Conservation (phyloP, 176 grass and related monocot genomes). For the Pontederia crassipes region DNA sequence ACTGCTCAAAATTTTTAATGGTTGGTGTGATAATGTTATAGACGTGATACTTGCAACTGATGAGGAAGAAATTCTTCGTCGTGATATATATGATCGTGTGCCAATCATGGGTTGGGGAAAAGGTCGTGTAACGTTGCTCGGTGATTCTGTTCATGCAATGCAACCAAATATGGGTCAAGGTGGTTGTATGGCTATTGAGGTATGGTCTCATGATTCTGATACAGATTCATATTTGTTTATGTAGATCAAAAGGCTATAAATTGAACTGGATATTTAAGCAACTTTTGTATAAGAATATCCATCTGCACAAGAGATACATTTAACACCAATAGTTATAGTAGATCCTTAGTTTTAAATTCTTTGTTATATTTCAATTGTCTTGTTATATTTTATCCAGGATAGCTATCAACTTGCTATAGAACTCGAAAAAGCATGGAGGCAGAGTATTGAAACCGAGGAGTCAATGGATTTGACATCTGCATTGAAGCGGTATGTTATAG, state of each 20-base stretch:
- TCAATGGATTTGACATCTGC: constrained; percentile 64
- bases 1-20: constrained; percentile 65
- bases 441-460: constrained; percentile 53
- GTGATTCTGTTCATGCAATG: constrained; percentile 98
- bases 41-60: constrained; percentile 82
- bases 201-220: constrained; percentile 9
- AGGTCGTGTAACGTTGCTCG: constrained; percentile 90
- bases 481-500: constrained; percentile 58
- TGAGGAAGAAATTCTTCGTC: constrained; percentile 73
- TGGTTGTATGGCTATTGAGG: constrained; percentile 99
- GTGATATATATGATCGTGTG: constrained; percentile 82
- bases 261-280: too few species aligned
- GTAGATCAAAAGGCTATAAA: too few species aligned
- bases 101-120: constrained; percentile 81
- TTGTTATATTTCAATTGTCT: not conserved
- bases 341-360: too few species aligned
- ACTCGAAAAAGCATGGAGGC: constrained; percentile 72
- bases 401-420: constrained; percentile 93
- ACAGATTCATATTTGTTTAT: too few species aligned
- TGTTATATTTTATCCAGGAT: constrained; percentile 47
- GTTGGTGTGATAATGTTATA: constrained; percentile 93
- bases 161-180: constrained; percentile 99
- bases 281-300: too few species aligned
- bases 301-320: too few species aligned
- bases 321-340: too few species aligned